Evolutionary conservation across 2,329 filamentous ascomycete genomes (phyloP).

Genomic region (Botrytis fragariae): DNA sequence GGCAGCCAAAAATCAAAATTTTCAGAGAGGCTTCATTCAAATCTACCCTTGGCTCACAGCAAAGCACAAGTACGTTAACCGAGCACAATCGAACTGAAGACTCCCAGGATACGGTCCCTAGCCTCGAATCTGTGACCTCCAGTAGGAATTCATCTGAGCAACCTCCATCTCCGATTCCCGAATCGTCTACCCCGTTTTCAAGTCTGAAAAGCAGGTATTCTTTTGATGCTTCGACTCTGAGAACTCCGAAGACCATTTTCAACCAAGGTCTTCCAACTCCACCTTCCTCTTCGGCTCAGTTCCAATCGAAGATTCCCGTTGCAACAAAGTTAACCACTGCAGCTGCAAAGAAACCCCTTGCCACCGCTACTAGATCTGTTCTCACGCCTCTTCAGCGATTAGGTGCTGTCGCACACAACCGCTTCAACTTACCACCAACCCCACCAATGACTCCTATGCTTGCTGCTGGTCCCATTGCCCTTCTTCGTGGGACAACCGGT

Average conservation of each 20-base stretch:
- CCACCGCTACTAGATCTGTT: not conserved
- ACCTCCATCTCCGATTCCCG: conserved; percentile 28
- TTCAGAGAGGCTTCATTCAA: conserved; percentile 21
- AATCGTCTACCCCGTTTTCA: not conserved
- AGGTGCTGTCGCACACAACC: conserved; percentile 31
- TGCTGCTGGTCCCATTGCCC: conserved; percentile 13
- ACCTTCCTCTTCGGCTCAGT: conserved; percentile 24
- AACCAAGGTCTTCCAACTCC: conserved; percentile 27
- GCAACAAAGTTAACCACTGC: conserved; percentile 27
- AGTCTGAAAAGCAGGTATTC: conserved; percentile 30
- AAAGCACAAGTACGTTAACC: not conserved
- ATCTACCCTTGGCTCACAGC: conserved; percentile 2
- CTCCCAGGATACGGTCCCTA: conserved; percentile 29
- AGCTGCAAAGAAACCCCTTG: conserved; percentile 20
- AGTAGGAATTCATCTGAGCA: conserved; percentile 29
- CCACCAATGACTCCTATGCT: conserved; percentile 33
- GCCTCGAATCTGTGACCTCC: conserved; percentile 29
- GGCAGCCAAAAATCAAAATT: conserved; percentile 29
- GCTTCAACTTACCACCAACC: conserved; percentile 30
- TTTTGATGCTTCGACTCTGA: conserved; percentile 23
- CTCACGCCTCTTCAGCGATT: conserved; percentile 39
- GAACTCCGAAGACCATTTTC: conserved; percentile 25
- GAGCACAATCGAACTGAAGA: conserved; percentile 1
- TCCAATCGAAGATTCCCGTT: conserved; percentile 34
- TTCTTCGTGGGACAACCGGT: conserved; percentile 20